Percentiles rank a stretch among this genome's conserved stretches.
Conservation (phyloP, 805 yeast species). For the Candida nonsorbophila region DNA sequence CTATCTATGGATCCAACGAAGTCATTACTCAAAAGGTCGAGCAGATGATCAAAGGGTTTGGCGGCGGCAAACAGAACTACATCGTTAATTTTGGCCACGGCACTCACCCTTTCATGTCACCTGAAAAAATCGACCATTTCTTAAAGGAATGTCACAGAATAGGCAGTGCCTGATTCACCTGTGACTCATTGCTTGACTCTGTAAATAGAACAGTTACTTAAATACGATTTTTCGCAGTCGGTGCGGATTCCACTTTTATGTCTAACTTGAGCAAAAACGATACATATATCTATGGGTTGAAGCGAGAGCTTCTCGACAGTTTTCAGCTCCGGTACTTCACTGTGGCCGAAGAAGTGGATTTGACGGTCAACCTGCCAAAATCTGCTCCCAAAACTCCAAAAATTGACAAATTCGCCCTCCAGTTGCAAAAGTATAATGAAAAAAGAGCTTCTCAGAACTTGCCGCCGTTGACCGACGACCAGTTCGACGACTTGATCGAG, state of each 20-base stretch:
- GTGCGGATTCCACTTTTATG: too few relatives aligned
- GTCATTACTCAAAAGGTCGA: constrained; percentile 75
- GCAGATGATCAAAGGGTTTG: constrained; percentile 84
- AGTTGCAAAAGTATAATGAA: constrained; percentile 52
- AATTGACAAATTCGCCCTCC: too few relatives aligned
- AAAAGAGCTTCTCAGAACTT: constrained; percentile 47
- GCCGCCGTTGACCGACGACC: constrained; percentile 45
- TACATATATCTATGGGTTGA: too few relatives aligned
- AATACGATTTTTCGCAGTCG: too few relatives aligned
- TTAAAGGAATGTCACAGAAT: constrained; percentile 81
- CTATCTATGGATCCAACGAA: constrained; percentile 85
- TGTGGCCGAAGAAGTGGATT: too few relatives aligned
- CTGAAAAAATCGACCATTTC: constrained; percentile 81
- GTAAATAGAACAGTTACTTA: too few relatives aligned
- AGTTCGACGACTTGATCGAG: constrained; percentile 53
- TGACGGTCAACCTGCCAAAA: too few relatives aligned
- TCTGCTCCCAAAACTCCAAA: too few relatives aligned
- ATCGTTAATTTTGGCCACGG: constrained; percentile 97
- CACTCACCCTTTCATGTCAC: constrained; percentile 96
- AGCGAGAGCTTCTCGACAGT: too few relatives aligned
- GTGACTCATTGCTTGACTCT: too few relatives aligned
- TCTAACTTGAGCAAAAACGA: too few relatives aligned
- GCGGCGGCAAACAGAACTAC: constrained; percentile 89
- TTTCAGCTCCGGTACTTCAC: too few relatives aligned
- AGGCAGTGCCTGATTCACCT: constrained; percentile 43